A percentile compares a stretch with the other conserved stretches of the same genome.
phyloP scores from a whole-genome alignment of 192 early-diverging fungal genomes.

The Coemansia sp. region DNA sequence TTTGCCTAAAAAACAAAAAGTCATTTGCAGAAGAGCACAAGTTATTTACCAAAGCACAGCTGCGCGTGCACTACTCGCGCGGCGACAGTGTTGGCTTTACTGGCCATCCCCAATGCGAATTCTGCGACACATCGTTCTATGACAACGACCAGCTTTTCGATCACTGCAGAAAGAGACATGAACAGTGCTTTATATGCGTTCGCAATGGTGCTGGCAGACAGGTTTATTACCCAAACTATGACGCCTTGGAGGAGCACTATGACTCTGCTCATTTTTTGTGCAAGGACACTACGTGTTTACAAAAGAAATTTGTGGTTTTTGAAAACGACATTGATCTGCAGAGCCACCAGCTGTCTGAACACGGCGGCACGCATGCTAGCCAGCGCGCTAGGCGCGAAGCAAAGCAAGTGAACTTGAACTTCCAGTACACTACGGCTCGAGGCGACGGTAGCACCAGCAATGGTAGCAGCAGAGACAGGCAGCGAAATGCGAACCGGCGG shows the following conservation, averaged over 20 bases:
- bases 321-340: slow-evolving; percentile 87
- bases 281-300: slow-evolving; percentile 75
- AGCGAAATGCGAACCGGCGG: slow-evolving; percentile 9
- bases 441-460: slow-evolving; percentile 8
- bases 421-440: slow-evolving; percentile 26
- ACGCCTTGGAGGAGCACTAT: slow-evolving; percentile 82
- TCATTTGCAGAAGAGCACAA: slow-evolving; percentile 92
- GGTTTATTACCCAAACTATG: slow-evolving; percentile 86
- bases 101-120: slow-evolving; percentile 90
- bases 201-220: slow-evolving; percentile 69
- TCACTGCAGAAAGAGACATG: slow-evolving; percentile 90
- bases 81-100: slow-evolving; percentile 76
- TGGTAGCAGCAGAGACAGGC: slow-evolving; percentile 1
- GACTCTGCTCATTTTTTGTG: slow-evolving; percentile 80
- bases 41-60: slow-evolving; percentile 73
- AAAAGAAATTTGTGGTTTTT: slow-evolving; percentile 97
- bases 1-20: slow-evolving; percentile 88
- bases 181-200: slow-evolving; percentile 90
- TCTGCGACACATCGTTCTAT: slow-evolving; percentile 83
- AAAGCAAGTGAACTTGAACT: slow-evolving; percentile 38
- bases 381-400: slow-evolving; percentile 45
- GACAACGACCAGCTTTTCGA: slow-evolving; percentile 92
- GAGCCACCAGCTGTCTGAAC: slow-evolving; percentile 74
- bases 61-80: slow-evolving; percentile 72
- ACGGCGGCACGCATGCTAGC: slow-evolving; percentile 30